Evolutionary conservation across 2,329 filamentous ascomycete genomes (phyloP).

Genomic region (Magnaporthiopsis incrustans): DNA sequence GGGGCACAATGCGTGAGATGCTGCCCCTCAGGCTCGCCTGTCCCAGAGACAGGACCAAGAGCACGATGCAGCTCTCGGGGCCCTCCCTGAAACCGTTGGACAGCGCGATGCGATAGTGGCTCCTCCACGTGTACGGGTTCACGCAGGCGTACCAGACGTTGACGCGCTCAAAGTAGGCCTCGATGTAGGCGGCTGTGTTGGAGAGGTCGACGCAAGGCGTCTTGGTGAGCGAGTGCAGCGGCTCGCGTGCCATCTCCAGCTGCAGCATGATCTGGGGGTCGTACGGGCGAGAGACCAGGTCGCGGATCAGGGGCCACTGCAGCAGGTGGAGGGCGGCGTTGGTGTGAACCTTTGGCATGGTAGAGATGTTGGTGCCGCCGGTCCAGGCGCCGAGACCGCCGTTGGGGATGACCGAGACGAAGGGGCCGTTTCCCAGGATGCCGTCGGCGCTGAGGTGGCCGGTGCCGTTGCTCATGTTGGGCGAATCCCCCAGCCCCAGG

Average conservation of each 20-base stretch:
- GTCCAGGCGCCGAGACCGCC: conserved; percentile 67
- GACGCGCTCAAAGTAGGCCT: conserved; percentile 72
- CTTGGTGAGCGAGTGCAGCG: conserved; percentile 59
- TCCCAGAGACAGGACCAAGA: conserved; percentile 69
- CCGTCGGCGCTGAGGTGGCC: conserved; percentile 49
- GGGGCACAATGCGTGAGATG: conserved; percentile 62
- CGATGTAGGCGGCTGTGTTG: conserved; percentile 66
- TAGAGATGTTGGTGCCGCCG: conserved; percentile 54
- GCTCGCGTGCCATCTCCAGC: conserved; percentile 70
- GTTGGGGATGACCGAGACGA: conserved; percentile 49
- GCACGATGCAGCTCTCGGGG: conserved; percentile 73
- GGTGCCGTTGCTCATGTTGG: conserved; percentile 56
- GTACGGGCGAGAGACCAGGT: conserved; percentile 68
- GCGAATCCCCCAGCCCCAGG: conserved; percentile 48
- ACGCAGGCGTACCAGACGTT: conserved; percentile 84
- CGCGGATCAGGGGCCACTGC: conserved; percentile 73
- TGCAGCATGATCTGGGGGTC: conserved; percentile 76
- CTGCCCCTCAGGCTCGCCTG: conserved; percentile 68
- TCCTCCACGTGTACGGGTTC: conserved; percentile 72
- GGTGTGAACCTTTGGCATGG: conserved; percentile 78
- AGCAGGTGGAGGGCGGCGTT: conserved; percentile 71
- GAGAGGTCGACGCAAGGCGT: conserved; percentile 62
- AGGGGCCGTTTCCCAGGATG: conserved; percentile 37
- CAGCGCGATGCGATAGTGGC: conserved; percentile 66
- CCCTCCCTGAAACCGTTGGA: conserved; percentile 71